Conservation (phyloP, 805 yeast species). For the Teunomyces funiuensis region DNA sequence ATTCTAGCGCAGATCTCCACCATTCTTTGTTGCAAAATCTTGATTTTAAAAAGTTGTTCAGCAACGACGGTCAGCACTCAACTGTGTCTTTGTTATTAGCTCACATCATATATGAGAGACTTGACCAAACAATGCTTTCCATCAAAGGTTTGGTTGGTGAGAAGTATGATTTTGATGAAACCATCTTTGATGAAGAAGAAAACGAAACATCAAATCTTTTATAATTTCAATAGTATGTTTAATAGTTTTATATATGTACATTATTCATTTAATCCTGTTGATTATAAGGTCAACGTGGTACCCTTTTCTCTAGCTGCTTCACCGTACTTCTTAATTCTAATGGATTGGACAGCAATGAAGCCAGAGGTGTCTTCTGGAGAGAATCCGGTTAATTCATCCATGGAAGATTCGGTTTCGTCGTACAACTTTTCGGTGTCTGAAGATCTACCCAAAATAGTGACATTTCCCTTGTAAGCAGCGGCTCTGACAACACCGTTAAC, state of each 20-base stretch:
- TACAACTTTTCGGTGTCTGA: slow-evolving; percentile 94
- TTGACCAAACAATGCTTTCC: slow-evolving; percentile 29
- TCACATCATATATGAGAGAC: slow-evolving; percentile 29
- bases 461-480: slow-evolving; percentile 86
- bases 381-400: slow-evolving; percentile 99
- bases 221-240: slow-evolving; percentile 3
- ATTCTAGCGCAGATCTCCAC: not conserved
- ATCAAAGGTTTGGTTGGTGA: slow-evolving; percentile 37
- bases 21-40: slow-evolving; percentile 15
- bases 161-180: slow-evolving; percentile 24
- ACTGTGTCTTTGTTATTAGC: slow-evolving; percentile 27
- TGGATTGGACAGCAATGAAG: slow-evolving; percentile 96
- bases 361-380: slow-evolving; percentile 96
- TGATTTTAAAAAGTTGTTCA: slow-evolving; percentile 25
- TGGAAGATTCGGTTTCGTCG: slow-evolving; percentile 96
- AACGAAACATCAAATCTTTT: slow-evolving; percentile 3
- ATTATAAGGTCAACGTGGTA: slow-evolving; percentile 46
- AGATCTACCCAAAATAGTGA: slow-evolving; percentile 86
- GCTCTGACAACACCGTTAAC: slow-evolving; percentile 97
- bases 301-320: slow-evolving; percentile 87
- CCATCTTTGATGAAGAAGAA: slow-evolving; percentile 8
- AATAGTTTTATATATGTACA: slow-evolving; percentile 7
- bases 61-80: slow-evolving; percentile 31
- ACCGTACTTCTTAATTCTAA: slow-evolving; percentile 97
- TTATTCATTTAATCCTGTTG: slow-evolving; percentile 8